Evolutionary conservation across 2,329 filamentous ascomycete species (phyloP), one percentile per base, ranked within the genome.

Genomic region (Onygenales sp.): DNA sequence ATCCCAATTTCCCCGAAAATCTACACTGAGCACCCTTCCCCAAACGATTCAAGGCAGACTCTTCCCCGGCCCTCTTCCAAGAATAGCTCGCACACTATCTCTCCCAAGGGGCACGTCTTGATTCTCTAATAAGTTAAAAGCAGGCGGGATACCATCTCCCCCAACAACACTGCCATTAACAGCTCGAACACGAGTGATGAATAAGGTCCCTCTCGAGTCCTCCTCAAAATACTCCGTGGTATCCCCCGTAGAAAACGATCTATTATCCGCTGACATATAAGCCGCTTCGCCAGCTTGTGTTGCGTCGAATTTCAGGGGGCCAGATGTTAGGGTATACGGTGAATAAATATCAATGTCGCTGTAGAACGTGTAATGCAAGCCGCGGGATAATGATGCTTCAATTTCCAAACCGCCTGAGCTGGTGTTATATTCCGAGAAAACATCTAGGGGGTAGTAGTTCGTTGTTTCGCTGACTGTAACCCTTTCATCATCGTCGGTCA

Each of bases 311-410:
- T 54, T 42, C 2, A 61, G 60, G 3, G 65, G 57, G 0, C 64
- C 64, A 4, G 62, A 58, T 27, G 68, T 60, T 58, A 85, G 84
- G 0, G 77, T 78, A 58, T 85, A 81, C 0, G 84, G 79, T 50
- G 86, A 82, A 31, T 80, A 73, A 1, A 77, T 66, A 7, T 67
- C 63, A 4, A 77, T 55, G 31, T 73, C 72, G 31, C 71, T 62
- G 7, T 63, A 57, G 35, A 27, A n/a, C 5, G 58, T 54, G 7
- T 80, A 72, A 14, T 75, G 62, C 38, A 82, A 75, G 10, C 75
- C 75, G 11, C 77, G 74, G 43, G 66, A 66, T 59, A 84, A 66
- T n/a, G 62, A 66, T 9, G 74, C 79, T 27, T 70, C 62, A 53
- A 79, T 75, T 2, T 61, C 53, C 74, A 76, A 3, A 21, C 63